A percentile compares a stretch with the other conserved stretches of the same genome.
Evolutionary conservation across 805 yeast genomes (phyloP).

Genomic region (Yamadazyma ubonensis): DNA sequence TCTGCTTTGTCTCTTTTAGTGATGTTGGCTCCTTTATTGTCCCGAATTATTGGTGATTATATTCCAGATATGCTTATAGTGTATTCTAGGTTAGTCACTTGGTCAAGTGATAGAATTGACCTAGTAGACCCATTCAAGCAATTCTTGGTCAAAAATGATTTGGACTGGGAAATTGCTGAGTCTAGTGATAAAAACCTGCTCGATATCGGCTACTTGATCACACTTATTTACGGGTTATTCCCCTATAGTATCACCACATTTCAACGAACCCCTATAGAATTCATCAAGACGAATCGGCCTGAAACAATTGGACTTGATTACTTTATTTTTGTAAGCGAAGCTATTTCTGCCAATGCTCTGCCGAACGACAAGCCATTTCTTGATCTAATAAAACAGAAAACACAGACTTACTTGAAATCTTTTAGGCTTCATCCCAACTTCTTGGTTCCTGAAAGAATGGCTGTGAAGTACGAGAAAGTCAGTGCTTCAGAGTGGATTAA

Average conservation of each 20-base stretch:
- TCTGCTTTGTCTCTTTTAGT: constrained; percentile 30
- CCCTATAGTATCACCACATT: constrained; percentile 50
- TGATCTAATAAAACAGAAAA: constrained; percentile 17
- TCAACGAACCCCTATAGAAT: constrained; percentile 42
- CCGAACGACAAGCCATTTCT: neutral
- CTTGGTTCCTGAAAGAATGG: constrained; percentile 23
- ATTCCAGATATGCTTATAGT: constrained; percentile 45
- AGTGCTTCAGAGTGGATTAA: constrained; percentile 23
- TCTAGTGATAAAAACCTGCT: constrained; percentile 7
- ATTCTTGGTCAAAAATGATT: constrained; percentile 9
- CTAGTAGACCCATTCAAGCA: constrained; percentile 13
- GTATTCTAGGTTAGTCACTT: constrained; percentile 37
- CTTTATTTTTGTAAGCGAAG: constrained; percentile 5
- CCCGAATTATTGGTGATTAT: constrained; percentile 28
- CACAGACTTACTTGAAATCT: constrained; percentile 27
- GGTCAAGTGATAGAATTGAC: constrained; percentile 23
- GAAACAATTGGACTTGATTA: constrained; percentile 12
- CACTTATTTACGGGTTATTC: constrained; percentile 56
- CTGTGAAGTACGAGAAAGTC: constrained; percentile 18
- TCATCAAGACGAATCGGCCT: constrained; percentile 16
- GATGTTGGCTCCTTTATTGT: constrained; percentile 44
- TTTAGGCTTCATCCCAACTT: constrained; percentile 51
- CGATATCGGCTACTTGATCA: constrained; percentile 38
- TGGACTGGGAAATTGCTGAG: constrained; percentile 20
- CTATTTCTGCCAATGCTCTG: neutral